phyloP scores from a whole-genome alignment of 2,329 filamentous ascomycete genomes.

The Atkinsonella texensis region DNA sequence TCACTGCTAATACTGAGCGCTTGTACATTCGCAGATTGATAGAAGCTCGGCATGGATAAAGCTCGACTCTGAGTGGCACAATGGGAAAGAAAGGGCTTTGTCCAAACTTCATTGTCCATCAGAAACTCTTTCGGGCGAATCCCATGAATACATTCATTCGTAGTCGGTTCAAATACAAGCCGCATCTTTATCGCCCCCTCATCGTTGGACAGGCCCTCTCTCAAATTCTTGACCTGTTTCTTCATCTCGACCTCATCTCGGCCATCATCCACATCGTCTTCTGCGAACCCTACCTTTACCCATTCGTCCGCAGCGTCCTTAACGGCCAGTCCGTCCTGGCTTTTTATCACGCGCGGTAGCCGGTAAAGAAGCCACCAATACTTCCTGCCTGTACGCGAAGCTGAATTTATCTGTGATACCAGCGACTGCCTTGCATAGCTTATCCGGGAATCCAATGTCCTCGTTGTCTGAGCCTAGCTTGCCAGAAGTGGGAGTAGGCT shows the following conservation, averaged over 20 bases:
- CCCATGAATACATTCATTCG: too few species aligned
- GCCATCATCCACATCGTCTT: background rate
- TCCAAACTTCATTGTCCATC: background rate
- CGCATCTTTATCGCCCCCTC: constrained; percentile 8
- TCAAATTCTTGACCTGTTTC: constrained; percentile 48
- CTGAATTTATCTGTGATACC: constrained; percentile 52
- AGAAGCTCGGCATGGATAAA: too few species aligned
- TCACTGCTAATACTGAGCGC: too few species aligned
- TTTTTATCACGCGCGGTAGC: constrained; percentile 35
- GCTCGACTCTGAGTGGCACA: too few species aligned
- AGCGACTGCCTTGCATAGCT: constrained; percentile 46
- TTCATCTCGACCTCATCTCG: constrained; percentile 38
- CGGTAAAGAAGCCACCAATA: constrained; percentile 51
- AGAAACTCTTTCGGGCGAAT: too few species aligned
- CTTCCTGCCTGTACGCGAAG: constrained; percentile 60
- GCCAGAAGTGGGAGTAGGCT: constrained; percentile 53
- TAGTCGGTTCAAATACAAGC: background rate
- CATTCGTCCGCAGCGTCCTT: constrained; percentile 25
- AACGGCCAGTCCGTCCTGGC: constrained; percentile 11
- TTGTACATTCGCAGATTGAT: too few species aligned
- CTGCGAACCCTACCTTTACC: constrained; percentile 17
- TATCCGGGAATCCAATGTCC: constrained; percentile 47
- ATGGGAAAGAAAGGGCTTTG: too few species aligned
- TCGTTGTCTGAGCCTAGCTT: constrained; percentile 43
- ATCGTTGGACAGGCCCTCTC: constrained; percentile 41